Conservation (phyloP, 257 asterid species). For the Nemophila menziesii region DNA sequence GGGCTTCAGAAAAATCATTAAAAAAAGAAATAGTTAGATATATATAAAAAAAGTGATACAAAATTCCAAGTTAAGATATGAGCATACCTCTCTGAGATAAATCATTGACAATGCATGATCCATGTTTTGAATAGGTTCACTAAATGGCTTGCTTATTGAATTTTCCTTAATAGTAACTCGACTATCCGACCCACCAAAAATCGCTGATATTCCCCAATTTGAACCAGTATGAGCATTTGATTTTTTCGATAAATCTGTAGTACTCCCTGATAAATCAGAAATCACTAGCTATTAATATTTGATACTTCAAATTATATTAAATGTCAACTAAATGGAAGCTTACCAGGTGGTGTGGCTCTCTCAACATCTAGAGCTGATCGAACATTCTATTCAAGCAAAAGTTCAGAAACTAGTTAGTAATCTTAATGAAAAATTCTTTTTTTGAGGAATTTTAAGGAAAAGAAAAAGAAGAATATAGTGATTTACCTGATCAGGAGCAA, state of each 20-base stretch:
- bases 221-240: slow-evolving; percentile 36
- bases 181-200: slow-evolving; percentile 60
- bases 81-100: slow-evolving; percentile 61
- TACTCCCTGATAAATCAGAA: neutral
- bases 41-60: neutral
- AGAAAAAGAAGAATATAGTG: neutral
- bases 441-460: neutral
- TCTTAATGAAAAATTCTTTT: neutral
- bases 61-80: too few species aligned
- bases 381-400: slow-evolving; percentile 37
- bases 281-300: neutral
- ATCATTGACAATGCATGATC: slow-evolving; percentile 58
- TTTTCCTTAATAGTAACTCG: slow-evolving; percentile 51
- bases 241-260: neutral
- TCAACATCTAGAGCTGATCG: slow-evolving; percentile 54
- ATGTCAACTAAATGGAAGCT: slow-evolving; percentile 4
- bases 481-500: slow-evolving; percentile 71
- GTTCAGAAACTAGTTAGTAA: slow-evolving; percentile 7
- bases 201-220: slow-evolving; percentile 88
- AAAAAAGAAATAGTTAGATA: slow-evolving; percentile 10
- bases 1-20: slow-evolving; percentile 34
- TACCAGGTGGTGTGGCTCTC: slow-evolving; percentile 55
- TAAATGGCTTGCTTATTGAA: slow-evolving; percentile 34
- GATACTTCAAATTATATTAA: neutral
- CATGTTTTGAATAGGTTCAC: slow-evolving; percentile 39